phyloP scores from a whole-genome alignment of 2,329 filamentous ascomycete genomes.

The Zelopaecilomyces penicillatus region DNA sequence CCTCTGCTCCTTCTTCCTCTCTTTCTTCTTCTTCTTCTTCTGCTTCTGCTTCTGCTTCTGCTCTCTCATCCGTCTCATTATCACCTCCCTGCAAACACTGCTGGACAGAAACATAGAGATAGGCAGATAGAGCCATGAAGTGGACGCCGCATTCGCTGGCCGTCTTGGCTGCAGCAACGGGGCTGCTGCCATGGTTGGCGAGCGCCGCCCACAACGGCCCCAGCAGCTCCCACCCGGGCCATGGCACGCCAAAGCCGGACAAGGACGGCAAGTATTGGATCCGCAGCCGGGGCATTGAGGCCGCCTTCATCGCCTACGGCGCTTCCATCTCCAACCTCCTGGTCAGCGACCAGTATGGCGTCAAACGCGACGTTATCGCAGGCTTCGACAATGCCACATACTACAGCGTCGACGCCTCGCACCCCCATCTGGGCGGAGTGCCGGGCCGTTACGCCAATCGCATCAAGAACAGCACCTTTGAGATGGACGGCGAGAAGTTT shows the following conservation, averaged over 20 bases:
- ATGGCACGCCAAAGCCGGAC: slow-evolving; percentile 33
- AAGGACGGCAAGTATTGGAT: slow-evolving; percentile 64
- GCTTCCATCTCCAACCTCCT: slow-evolving; percentile 65
- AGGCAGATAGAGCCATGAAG: slow-evolving; percentile 14
- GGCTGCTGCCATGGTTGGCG: slow-evolving; percentile 10
- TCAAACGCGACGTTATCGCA: slow-evolving; percentile 61
- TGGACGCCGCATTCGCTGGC: slow-evolving; percentile 9
- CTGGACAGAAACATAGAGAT: background rate
- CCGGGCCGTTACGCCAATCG: slow-evolving; percentile 74
- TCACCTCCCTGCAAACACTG: background rate
- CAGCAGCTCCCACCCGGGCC: slow-evolving; percentile 3
- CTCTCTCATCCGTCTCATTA: background rate
- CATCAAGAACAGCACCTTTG: slow-evolving; percentile 68
- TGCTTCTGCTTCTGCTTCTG: background rate
- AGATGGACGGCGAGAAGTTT: slow-evolving; percentile 54
- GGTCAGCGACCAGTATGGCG: slow-evolving; percentile 59
- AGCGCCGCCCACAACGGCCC: slow-evolving; percentile 6
- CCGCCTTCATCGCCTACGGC: slow-evolving; percentile 65
- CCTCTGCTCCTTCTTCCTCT: background rate
- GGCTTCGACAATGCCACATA: slow-evolving; percentile 70
- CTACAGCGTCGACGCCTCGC: slow-evolving; percentile 55
- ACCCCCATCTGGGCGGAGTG: slow-evolving; percentile 65
- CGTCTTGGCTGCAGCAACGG: slow-evolving; percentile 11
- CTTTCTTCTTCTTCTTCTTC: too few species aligned
- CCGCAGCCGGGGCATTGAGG: slow-evolving; percentile 55